Evolutionary conservation across 2,329 filamentous ascomycete genomes (phyloP).

Genomic region (Neofusicoccum cordaticola): DNA sequence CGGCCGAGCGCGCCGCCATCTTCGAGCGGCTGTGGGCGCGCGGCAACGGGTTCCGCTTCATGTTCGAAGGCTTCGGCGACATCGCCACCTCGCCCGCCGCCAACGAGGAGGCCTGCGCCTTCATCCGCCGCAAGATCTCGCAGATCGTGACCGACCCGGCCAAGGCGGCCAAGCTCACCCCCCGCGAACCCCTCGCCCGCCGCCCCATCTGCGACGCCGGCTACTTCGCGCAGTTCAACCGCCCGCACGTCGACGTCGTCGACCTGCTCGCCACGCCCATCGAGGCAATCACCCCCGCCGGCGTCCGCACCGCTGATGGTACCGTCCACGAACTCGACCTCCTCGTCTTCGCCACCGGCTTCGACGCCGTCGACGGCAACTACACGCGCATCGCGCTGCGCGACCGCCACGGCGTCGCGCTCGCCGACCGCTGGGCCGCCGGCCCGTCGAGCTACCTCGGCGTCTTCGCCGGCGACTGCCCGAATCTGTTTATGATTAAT

Average conservation of each 20-base stretch:
- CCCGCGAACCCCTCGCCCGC: constrained; percentile 13
- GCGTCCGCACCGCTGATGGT: constrained; percentile 50
- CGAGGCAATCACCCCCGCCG: constrained; percentile 44
- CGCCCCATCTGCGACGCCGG: constrained; percentile 23
- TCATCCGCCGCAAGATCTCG: constrained; percentile 25
- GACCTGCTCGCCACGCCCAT: constrained; percentile 41
- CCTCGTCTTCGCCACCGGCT: constrained; percentile 48
- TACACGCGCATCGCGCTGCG: constrained; percentile 36
- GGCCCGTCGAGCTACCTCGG: background rate
- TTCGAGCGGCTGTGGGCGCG: constrained; percentile 19
- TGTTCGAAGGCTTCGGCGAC: constrained; percentile 28
- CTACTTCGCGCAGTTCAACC: constrained; percentile 39
- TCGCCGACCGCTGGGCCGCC: constrained; percentile 13
- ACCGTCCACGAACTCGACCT: constrained; percentile 52
- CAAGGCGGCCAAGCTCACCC: constrained; percentile 22
- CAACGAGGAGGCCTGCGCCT: constrained; percentile 27
- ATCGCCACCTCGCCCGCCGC: constrained; percentile 23
- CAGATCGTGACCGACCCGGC: constrained; percentile 23
- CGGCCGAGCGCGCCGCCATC: constrained; percentile 19
- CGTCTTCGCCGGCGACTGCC: constrained; percentile 37
- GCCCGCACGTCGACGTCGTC: constrained; percentile 49
- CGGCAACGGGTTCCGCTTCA: constrained; percentile 30
- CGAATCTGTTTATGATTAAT: constrained; percentile 45
- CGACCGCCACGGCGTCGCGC: constrained; percentile 25
- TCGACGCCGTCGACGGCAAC: constrained; percentile 39